Evolutionary conservation across 2,329 filamentous ascomycete genomes (phyloP).

Genomic region (Leptographium flavum): DNA sequence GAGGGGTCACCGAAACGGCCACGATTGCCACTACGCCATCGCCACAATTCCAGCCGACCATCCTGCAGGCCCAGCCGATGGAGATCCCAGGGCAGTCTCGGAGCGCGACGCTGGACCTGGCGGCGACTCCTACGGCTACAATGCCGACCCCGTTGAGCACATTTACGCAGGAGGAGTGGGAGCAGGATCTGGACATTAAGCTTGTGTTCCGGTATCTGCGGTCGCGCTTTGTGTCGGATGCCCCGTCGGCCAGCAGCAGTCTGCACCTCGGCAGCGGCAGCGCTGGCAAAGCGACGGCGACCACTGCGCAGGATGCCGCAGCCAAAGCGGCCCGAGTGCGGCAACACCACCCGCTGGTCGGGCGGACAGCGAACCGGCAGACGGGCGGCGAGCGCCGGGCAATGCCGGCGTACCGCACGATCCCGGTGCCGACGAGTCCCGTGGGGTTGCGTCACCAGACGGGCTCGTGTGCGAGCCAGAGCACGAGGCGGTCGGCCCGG

Average conservation of each 20-base stretch:
- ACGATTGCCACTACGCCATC: slow-evolving; percentile 17
- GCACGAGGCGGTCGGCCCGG: slow-evolving; percentile 57
- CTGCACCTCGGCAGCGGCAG: slow-evolving; percentile 12
- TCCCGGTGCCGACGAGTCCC: slow-evolving; percentile 31
- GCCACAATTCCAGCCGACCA: slow-evolving; percentile 34
- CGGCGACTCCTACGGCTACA: no score
- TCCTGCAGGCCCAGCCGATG: slow-evolving; percentile 24
- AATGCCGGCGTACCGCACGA: slow-evolving; percentile 29
- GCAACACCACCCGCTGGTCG: slow-evolving; percentile 78
- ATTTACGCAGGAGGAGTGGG: slow-evolving; percentile 74
- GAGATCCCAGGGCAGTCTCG: slow-evolving; percentile 18
- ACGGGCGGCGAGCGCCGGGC: slow-evolving; percentile 30
- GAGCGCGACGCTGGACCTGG: slow-evolving; percentile 7
- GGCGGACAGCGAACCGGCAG: slow-evolving; percentile 22
- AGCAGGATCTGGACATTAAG: slow-evolving; percentile 77
- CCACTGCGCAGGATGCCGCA: slow-evolving; percentile 45
- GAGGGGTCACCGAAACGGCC: background rate
- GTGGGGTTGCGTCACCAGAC: slow-evolving; percentile 30
- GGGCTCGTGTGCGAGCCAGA: slow-evolving; percentile 77
- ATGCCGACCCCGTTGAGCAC: slow-evolving; percentile 8
- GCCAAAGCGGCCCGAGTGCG: slow-evolving; percentile 73
- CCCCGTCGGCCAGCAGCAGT: slow-evolving; percentile 12
- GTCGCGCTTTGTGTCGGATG: slow-evolving; percentile 51
- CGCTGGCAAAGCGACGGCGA: no score
- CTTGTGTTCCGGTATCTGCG: slow-evolving; percentile 83